Conservation (phyloP, 805 yeast genomes). For the Candida nemodendra region DNA sequence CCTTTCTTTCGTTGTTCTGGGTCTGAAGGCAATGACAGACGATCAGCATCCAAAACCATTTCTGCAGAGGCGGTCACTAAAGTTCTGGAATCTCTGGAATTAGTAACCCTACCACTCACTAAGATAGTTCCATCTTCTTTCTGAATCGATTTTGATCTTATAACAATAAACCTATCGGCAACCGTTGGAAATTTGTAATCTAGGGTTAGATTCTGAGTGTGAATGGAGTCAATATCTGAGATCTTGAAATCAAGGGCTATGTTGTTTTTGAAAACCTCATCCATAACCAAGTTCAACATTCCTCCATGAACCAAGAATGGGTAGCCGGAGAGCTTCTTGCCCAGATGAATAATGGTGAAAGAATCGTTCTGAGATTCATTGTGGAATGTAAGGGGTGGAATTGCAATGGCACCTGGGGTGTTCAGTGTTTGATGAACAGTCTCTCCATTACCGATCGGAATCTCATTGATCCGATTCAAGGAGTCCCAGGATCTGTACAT, state of each 20-base stretch:
- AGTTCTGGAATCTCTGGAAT: constrained; percentile 44
- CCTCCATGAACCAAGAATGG: constrained; percentile 92
- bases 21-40: background rate
- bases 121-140: constrained; percentile 34
- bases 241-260: constrained; percentile 24
- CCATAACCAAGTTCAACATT: constrained; percentile 72
- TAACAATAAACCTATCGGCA: constrained; percentile 72
- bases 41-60: constrained; percentile 26
- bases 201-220: constrained; percentile 47
- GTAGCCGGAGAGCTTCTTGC: constrained; percentile 77
- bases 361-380: constrained; percentile 56
- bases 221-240: constrained; percentile 38
- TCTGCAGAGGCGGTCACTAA: constrained; percentile 59
- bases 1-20: background rate
- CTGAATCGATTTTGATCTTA: constrained; percentile 47
- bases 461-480: constrained; percentile 41
- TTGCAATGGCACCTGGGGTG: constrained; percentile 76
- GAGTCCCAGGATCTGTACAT: constrained; percentile 41
- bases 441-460: constrained; percentile 30
- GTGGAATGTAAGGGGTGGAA: constrained; percentile 68
- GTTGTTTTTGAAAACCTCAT: constrained; percentile 60
- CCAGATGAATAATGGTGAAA: constrained; percentile 70
- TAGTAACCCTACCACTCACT: constrained; percentile 53
- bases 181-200: constrained; percentile 70
- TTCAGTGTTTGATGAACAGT: constrained; percentile 48